Conservation (phyloP, 768 basidiomycete species). For the Trametes cubensis region DNA sequence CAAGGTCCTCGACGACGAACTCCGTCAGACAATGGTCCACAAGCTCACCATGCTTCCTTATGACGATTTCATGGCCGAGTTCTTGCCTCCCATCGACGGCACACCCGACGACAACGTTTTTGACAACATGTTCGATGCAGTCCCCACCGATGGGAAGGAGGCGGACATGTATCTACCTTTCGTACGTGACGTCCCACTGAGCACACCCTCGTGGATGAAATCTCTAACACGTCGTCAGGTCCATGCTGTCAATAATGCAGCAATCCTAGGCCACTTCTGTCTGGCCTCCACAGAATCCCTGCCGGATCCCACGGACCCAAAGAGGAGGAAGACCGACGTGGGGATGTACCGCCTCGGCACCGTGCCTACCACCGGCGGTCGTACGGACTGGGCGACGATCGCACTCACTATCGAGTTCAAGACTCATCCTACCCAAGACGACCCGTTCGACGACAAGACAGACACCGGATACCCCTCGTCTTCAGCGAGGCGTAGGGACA, state of each 20-base stretch:
- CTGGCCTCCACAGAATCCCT: neutral
- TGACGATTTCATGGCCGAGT: neutral
- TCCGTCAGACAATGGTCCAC: neutral
- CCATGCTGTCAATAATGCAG: neutral
- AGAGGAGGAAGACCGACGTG: neutral
- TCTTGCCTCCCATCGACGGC: neutral
- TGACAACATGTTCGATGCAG: neutral
- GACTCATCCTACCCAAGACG: neutral
- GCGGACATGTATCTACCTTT: neutral
- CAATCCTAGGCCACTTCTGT: neutral
- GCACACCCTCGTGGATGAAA: neutral
- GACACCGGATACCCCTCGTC: no score
- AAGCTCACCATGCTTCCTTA: neutral
- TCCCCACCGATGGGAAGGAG: neutral
- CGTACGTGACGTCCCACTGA: neutral
- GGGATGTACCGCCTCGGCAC: neutral
- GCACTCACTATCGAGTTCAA: slow-evolving; percentile 4
- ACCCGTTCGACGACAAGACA: neutral
- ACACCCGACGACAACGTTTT: neutral
- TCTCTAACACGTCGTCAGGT: neutral
- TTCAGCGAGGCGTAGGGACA: no score
- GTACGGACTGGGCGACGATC: neutral
- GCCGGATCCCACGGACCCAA: neutral
- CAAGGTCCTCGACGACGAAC: no score
- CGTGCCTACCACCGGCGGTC: neutral